Conservation (phyloP, 2,329 filamentous ascomycete species). For the Apiospora arundinis region DNA sequence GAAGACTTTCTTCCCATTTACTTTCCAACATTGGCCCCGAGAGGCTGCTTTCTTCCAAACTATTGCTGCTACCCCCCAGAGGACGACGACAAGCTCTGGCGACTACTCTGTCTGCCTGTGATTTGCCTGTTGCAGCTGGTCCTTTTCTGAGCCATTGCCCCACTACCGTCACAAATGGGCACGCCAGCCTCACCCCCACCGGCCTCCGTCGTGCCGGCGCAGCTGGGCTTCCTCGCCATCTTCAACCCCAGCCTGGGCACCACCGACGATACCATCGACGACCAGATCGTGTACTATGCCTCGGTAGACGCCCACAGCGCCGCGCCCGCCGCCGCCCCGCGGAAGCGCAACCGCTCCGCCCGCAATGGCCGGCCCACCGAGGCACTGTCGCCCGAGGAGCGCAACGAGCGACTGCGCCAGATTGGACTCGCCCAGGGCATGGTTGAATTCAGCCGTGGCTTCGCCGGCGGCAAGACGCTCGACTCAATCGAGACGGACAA, state of each 20-base stretch:
- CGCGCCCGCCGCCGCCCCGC: conserved; percentile 46
- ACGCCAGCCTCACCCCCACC: conserved; percentile 31
- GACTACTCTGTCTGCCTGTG: neutral
- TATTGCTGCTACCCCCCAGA: neutral
- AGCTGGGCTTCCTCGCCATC: conserved; percentile 89
- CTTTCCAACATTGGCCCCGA: neutral
- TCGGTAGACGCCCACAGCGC: conserved; percentile 58
- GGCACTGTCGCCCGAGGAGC: conserved; percentile 64
- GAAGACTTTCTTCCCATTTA: neutral
- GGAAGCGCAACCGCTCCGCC: conserved; percentile 44
- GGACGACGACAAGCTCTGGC: neutral
- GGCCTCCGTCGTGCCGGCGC: conserved; percentile 69
- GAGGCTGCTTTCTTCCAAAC: neutral
- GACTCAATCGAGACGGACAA: conserved; percentile 92
- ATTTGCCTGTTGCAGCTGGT: neutral
- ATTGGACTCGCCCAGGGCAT: conserved; percentile 97
- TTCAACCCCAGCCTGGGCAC: conserved; percentile 79
- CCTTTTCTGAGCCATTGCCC: neutral
- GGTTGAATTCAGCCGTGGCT: conserved; percentile 89
- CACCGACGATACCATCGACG: conserved; percentile 72
- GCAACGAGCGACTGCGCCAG: conserved; percentile 87
- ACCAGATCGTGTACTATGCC: conserved; percentile 94
- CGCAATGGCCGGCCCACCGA: conserved; percentile 51
- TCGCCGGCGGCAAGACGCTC: conserved; percentile 77
- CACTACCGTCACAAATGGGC: conserved; percentile 28